Base-by-base conservation (phyloP, 176 grass and related monocot genomes). In the Aegilops umbellulata region DNA sequence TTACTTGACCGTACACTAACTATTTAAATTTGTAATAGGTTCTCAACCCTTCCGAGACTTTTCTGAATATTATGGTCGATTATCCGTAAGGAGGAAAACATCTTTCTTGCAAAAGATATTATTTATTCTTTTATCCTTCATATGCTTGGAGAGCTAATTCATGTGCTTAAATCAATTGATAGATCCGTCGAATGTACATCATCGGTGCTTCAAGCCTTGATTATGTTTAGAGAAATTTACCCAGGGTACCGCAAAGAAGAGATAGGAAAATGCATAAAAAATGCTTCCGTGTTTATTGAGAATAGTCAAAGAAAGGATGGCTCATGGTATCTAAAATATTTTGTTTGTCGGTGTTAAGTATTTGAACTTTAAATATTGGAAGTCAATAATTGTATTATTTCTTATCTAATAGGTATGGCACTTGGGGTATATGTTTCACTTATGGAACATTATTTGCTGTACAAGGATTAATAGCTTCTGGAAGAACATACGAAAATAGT, bases 161-260 rank as follows among this genome's bases (percentile, higher is more conserved):
- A 22, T 4, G 1, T 1, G 6, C 0, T 35, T 67, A 0, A 84
- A 84, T 55, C 17, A 69, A 86, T 6, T 83, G 23, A 58, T 60
- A 95, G 93, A 81, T 88, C 41, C 11, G 68, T 88, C 12, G 88
- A 95, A 88, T 86, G 85, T 46, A 92, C 93, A 34, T 92, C 93
- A 66, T 90, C 93, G 5, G 88, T 69, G 26, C 71, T 95, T 14
- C 79, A 90, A 82, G 69, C 88, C 58, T 44, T 90, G 0, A 42
- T 91, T 47, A 49, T 70, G 81, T 92, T 95, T 6, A 74, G 9
- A 62, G 91, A 90, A 3, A 19, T 90, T 22, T 42, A 92, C 80
- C 90, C 83, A 0, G 67, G 25, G 5, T 87, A 95, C 51, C 88
- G 88, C 22, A 51, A 34, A 44, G 17, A 88, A 83, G 93, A 92